Base-by-base conservation (phyloP, 2,329 filamentous ascomycete species). In the Chalaropsis thielavioides region DNA sequence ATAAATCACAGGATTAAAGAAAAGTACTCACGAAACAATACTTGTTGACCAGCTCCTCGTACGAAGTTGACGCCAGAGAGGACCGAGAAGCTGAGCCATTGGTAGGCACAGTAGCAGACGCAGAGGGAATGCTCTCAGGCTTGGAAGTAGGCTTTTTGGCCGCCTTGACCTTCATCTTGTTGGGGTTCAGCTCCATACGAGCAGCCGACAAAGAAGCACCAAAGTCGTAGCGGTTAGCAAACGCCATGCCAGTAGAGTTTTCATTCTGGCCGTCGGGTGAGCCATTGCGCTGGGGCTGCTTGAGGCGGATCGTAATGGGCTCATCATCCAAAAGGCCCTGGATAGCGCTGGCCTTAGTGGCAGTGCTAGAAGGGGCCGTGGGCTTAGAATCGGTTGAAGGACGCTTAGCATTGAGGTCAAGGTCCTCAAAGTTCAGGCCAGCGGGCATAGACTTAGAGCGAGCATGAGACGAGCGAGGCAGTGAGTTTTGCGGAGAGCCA, bases 11-110 rank as follows among this genome's bases (percentile, higher is more conserved):
- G 5, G n/a, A 3, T 17, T 38, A 0, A 38, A 58, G 13, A 10
- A 38, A 44, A 41, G 38, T 66, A 95, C 92, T 85, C 92, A 96
- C 92, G 84, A 97, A 99, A 82, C 94, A 99, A 81, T 96, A 99
- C 80, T 95, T 96, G 80, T 95, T 92, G 75, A 99, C 88, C 69
- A 99, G 83, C 77, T 99, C 94, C 77, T 95, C 90, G 75, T 99
- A 97, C 67, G 92, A 92, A 67, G 90, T 86, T 69, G 91, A 95
- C 67, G 92, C 84, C 69, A 96, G 86, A 72, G 76, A 76, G 61
- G 77, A 70, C 69, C 76, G 74, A 79, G 80, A 73, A 72, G 82
- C 78, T 27, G 58, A 22, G 41, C 61, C 40, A 19, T 27, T 24
- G 46, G 35, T 54, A 44, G 67, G 62, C 7, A 63, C 46, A 10